A percentile compares a stretch with the other conserved stretches of the same genome.
Conservation (phyloP, 164 flowering plant species). For the Vitis amurensis region DNA sequence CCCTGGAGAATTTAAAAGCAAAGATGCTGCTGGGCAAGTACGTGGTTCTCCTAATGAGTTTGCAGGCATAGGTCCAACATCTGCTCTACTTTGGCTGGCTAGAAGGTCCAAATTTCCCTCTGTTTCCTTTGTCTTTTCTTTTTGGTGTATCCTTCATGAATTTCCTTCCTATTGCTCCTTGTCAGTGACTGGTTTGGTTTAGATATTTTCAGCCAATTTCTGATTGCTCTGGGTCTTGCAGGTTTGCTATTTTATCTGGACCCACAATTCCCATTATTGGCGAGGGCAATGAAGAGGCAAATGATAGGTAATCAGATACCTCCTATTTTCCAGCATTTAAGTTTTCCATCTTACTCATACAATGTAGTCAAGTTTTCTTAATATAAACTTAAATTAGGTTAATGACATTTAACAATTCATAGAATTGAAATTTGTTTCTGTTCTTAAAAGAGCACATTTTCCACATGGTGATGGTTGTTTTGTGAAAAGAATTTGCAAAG, state of each 20-base stretch:
- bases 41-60: conserved; percentile 99
- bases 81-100: conserved; percentile 97
- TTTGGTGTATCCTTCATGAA: background rate
- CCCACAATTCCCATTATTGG: conserved; percentile 99
- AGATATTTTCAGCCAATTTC: conserved; percentile 1
- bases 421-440: background rate
- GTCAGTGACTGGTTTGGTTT: background rate
- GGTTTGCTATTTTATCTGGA: conserved; percentile 94
- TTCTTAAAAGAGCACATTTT: background rate
- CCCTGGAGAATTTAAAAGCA: conserved; percentile 98
- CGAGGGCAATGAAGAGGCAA: conserved; percentile 95
- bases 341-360: too few species aligned
- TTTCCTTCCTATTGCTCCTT: background rate
- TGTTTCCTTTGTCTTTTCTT: background rate
- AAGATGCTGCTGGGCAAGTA: conserved; percentile 98
- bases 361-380: too few species aligned
- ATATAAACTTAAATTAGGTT: background rate
- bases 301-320: conserved; percentile 67
- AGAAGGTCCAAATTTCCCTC: conserved; percentile 50
- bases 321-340: background rate
- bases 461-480: background rate
- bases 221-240: conserved; percentile 28
- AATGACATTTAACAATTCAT: background rate
- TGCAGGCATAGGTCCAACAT: conserved; percentile 94
- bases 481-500: background rate